Base-by-base conservation (phyloP, 257 asterid species). In the Capsicum rhomboideum region DNA sequence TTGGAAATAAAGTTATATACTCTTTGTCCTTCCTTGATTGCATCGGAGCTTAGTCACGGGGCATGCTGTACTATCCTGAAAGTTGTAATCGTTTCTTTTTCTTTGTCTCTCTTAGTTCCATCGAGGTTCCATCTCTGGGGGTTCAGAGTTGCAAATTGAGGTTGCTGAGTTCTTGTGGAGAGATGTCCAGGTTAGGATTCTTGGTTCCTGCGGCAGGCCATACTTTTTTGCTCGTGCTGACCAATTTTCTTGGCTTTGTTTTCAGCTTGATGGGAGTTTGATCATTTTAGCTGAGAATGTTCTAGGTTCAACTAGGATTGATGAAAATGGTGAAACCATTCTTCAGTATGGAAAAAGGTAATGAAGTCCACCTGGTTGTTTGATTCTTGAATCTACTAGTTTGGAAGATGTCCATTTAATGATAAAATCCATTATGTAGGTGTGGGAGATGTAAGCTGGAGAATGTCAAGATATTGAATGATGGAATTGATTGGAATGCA, bases 201-300 rank as follows among this genome's bases (percentile, higher is more conserved):
- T 74, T 79, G 74, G 49, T 55, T 84, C 29, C 79, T 82, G 26
- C 23, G 84, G 56, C 69, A 17, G 63, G 31, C 12, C 54, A 69
- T 86, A 55, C 86, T 54, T 66, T 71, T 84, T 59, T 79, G n/a
- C 82, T 42, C 61, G 20, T 52, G 37, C 78, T 84, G 71, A 49
- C 91, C 91, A 82, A 93, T 82, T 26, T 56, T 17, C 75, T 75
- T 86, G 84, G 52, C 83, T 84, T 42, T 77, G 63, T 50, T 53
- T 93, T 87, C 95, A 97, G 99, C 95, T 97, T 87, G 93, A 91
- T 88, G 99, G 99, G 80, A 97, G 98, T 85, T 88, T 97, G 88
- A 88, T 93, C 40, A 54, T 97, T 80, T 87, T 92, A 90, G 96
- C 97, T 85, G 97, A 93, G 84, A 95, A 97, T 87, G 86, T 83